Evolutionary conservation across 805 yeast genomes (phyloP), one percentile per base, ranked within the genome.

Genomic region (Isabelozyma gotoi): DNA sequence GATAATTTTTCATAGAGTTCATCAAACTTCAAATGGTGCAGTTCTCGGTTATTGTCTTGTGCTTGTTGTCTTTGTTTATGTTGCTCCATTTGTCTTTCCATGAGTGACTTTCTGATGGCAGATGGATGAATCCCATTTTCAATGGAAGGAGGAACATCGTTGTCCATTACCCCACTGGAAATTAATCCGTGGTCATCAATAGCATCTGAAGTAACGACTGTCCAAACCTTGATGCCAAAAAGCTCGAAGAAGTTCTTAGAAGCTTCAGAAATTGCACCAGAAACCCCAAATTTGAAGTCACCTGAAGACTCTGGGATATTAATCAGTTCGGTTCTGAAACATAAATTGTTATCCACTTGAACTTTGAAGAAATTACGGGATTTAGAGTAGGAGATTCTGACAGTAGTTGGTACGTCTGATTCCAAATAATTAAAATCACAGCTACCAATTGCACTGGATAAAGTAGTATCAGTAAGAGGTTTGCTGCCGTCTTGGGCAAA

Each of bases 331-430:
- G 90, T 82, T 60, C 81, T 81, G 62, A 85, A 79, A 56, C 90
- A 82, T 44, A 86, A 69, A 51, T 76, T 80, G 59, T 86, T 86
- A 61, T 86, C 88, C 39, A 84, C 67, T 48, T 86, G 88, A n/a
- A 85, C 73, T 50, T 84, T 82, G 49, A 83, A 70, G 46, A 77
- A 61, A 12, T 70, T 66, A 19, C 60, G 59, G 33, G 65, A 57
- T 7, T 62, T 60, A 18, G 80, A 76, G 53, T 84, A 84, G 7
- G 84, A 79, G 11, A 86, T 50, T 62, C 89, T 78, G n/a, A 85
- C 41, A 1, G 87, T 83, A 18, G 78, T 68, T 8, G 95, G 95
- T 5, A 85, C 87, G 48, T 79, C 78, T 0, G 88, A 79, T 52
- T 81, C 82, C 58, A 85, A 84, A 52, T 78, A 86, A 7, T 70